These are phyloP conservation scores for Cetraspora pellucida DNA, from an alignment of 192 early-diverging fungal species.

Conservation along the genomic window DNA sequence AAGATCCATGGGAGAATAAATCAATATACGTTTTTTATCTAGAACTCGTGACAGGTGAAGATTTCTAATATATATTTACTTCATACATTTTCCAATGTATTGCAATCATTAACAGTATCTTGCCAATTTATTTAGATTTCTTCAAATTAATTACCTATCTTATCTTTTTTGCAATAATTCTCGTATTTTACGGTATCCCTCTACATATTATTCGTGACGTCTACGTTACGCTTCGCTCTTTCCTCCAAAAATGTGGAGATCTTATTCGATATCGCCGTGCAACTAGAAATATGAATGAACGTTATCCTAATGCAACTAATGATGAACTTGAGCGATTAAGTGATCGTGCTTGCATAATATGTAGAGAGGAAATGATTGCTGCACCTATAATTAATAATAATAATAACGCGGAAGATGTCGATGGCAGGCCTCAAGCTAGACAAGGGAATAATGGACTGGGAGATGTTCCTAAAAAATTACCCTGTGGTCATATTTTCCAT, in stretches of 20 bases:
- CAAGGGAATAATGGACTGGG: constrained; percentile 38
- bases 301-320: constrained; percentile 90
- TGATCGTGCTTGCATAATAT: constrained; percentile 93
- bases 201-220: constrained; percentile 96
- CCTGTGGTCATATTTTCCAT: constrained; percentile 98
- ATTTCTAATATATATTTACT: background rate
- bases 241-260: constrained; percentile 86
- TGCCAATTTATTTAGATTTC: constrained; percentile 62
- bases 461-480: constrained; percentile 89
- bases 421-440: constrained; percentile 30
- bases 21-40: constrained; percentile 89
- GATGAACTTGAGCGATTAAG: constrained; percentile 73
- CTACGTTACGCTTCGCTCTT: constrained; percentile 92
- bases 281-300: constrained; percentile 93
- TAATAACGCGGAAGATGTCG: background rate
- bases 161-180: constrained; percentile 85
- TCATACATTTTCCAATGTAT: background rate
- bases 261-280: constrained; percentile 91
- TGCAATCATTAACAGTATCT: constrained; percentile 3
- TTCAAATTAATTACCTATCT: constrained; percentile 87
- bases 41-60: constrained; percentile 77
- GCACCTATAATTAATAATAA: constrained; percentile 8
- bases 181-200: constrained; percentile 83
- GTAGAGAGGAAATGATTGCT: constrained; percentile 91
- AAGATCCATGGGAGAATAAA: constrained; percentile 94